These are phyloP conservation scores for Inga oerstediana DNA, from an alignment of 306 rosid genomes.

Conservation along the genomic window DNA sequence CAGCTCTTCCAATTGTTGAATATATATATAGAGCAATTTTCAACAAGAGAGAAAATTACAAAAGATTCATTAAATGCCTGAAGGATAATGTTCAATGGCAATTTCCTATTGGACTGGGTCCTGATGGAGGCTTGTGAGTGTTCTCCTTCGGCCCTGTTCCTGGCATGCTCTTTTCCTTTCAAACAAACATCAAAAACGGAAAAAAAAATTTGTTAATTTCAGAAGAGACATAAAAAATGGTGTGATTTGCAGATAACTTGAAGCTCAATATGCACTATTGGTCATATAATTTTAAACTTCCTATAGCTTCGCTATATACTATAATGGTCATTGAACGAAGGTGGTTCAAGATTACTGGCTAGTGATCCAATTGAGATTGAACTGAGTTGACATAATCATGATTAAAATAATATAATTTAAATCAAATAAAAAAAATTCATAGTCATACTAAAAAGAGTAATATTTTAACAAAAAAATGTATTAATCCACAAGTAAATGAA, in stretches of 20 bases:
- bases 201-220: background rate
- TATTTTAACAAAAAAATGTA: too few species aligned
- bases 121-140: background rate
- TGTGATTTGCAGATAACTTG: background rate
- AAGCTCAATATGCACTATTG: background rate
- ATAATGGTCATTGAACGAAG: too few species aligned
- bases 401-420: too few species aligned
- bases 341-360: too few species aligned
- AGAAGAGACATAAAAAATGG: background rate
- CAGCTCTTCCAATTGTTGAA: too few species aligned
- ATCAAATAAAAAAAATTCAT: too few species aligned
- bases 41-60: background rate
- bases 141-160: background rate
- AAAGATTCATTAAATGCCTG: background rate
- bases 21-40: background rate
- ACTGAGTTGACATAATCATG: too few species aligned
- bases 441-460: too few species aligned
- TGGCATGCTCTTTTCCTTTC: background rate
- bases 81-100: background rate
- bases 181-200: background rate
- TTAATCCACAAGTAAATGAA: too few species aligned
- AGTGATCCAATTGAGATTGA: too few species aligned
- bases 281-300: too few species aligned
- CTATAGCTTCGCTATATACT: too few species aligned
- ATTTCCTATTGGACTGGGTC: conserved; percentile 16